A percentile compares a stretch with the other conserved stretches of the same genome.
Conservation (phyloP, 345 rosid genomes). For the Acer negundo region DNA sequence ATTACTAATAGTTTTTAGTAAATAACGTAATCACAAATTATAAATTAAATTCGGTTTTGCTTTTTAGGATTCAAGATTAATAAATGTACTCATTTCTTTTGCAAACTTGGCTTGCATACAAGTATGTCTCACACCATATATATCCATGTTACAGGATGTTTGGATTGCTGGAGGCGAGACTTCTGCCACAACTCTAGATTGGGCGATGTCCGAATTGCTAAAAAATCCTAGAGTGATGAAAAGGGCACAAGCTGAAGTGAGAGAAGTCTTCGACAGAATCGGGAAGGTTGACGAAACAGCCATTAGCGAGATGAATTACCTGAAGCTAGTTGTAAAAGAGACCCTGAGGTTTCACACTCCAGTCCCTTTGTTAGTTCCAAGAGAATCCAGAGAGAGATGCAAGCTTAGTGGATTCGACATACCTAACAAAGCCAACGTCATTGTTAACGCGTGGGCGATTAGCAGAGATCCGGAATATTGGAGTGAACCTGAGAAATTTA, state of each 20-base stretch:
- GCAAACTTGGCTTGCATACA: too few relatives aligned
- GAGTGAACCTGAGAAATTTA: conserved; percentile 32
- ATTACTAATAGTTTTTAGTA: too few relatives aligned
- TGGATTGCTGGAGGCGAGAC: conserved; percentile 33
- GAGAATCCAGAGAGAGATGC: conserved; percentile 20
- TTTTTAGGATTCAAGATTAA: too few relatives aligned
- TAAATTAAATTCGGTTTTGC: too few relatives aligned
- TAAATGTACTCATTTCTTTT: too few relatives aligned
- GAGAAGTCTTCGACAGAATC: conserved; percentile 15
- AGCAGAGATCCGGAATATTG: conserved; percentile 37
- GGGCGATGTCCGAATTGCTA: conserved; percentile 33
- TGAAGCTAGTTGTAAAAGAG: conserved; percentile 31
- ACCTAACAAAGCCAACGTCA: conserved; percentile 22
- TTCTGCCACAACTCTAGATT: conserved; percentile 27
- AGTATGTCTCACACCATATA: not conserved
- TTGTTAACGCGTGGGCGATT: conserved; percentile 38
- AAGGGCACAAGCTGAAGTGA: conserved; percentile 31
- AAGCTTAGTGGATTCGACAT: conserved; percentile 29
- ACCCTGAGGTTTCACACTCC: conserved; percentile 34
- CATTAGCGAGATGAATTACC: conserved; percentile 19
- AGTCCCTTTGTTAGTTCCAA: conserved; percentile 28
- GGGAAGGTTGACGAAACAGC: conserved; percentile 28
- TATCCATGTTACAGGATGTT: conserved; percentile 16
- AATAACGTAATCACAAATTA: too few relatives aligned
- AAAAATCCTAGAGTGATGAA: conserved; percentile 25